Conservation (phyloP, 2,329 filamentous ascomycete genomes). For the Erysiphe neolycopersici region DNA sequence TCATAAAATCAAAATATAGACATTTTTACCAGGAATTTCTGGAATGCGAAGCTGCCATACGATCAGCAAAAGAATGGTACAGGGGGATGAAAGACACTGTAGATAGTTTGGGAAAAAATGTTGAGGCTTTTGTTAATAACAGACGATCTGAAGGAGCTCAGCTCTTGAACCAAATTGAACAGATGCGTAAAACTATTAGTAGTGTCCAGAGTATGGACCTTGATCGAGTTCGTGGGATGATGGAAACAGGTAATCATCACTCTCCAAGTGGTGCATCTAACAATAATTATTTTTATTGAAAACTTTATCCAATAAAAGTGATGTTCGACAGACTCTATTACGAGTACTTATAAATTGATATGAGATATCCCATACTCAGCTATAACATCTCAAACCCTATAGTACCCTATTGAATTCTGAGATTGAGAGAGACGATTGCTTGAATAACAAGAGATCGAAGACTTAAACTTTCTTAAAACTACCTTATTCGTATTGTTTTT, state of each 20-base stretch:
- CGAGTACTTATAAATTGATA: too few species aligned
- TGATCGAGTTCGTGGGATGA: conserved; percentile 61
- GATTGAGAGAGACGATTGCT: too few species aligned
- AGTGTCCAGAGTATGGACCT: conserved; percentile 36
- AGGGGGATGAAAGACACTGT: conserved; percentile 88
- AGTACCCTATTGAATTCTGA: too few species aligned
- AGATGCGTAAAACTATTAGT: conserved; percentile 11
- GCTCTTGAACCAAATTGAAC: conserved; percentile 51
- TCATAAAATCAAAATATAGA: conserved; percentile 68
- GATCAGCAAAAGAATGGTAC: conserved; percentile 81
- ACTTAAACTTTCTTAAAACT: too few species aligned
- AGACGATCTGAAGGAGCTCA: conserved; percentile 74
- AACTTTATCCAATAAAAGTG: too few species aligned
- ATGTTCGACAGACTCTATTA: too few species aligned
- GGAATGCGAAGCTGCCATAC: conserved; percentile 62
- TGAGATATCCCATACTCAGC: too few species aligned
- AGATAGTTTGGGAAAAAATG: conserved; percentile 78
- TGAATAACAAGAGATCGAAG: too few species aligned
- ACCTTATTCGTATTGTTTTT: too few species aligned
- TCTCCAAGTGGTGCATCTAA: too few species aligned
- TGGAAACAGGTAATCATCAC: conserved; percentile 31
- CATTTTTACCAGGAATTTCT: conserved; percentile 80
- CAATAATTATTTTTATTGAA: too few species aligned
- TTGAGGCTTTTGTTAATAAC: conserved; percentile 92
- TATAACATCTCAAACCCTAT: too few species aligned